These are phyloP conservation scores for Aspergillus arachidicola DNA, from an alignment of 2,329 filamentous ascomycete genomes.

Conservation along the genomic window DNA sequence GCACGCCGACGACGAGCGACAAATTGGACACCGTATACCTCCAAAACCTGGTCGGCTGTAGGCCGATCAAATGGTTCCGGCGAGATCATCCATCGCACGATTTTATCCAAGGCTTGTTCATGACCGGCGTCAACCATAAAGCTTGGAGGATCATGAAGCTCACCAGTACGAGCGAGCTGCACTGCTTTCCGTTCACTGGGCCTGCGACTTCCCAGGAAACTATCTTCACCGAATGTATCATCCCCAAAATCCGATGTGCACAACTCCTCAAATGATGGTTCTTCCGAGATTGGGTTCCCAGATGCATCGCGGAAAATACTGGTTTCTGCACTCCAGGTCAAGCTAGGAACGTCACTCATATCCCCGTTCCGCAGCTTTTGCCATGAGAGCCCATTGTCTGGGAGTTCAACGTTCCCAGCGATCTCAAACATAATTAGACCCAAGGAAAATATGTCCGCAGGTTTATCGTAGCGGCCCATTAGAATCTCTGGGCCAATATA, in stretches of 20 bases:
- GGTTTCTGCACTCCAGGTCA: slow-evolving; percentile 76
- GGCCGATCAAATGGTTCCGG: slow-evolving; percentile 75
- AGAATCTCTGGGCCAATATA: slow-evolving; percentile 96
- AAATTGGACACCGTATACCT: slow-evolving; percentile 76
- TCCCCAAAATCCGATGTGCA: slow-evolving; percentile 48
- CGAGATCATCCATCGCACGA: slow-evolving; percentile 86
- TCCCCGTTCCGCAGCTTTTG: slow-evolving; percentile 86
- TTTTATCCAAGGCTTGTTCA: slow-evolving; percentile 74
- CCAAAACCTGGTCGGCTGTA: slow-evolving; percentile 71
- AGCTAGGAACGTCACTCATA: slow-evolving; percentile 81
- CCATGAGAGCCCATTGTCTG: slow-evolving; percentile 91
- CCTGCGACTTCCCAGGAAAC: slow-evolving; percentile 33
- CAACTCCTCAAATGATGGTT: slow-evolving; percentile 47
- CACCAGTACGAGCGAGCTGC: slow-evolving; percentile 51
- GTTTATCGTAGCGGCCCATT: slow-evolving; percentile 81
- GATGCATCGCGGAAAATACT: slow-evolving; percentile 74
- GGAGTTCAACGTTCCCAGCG: slow-evolving; percentile 88
- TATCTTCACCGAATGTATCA: slow-evolving; percentile 45
- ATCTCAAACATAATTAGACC: slow-evolving; percentile 95
- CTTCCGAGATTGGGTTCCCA: slow-evolving; percentile 63
- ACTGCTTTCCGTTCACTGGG: slow-evolving; percentile 27
- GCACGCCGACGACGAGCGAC: slow-evolving; percentile 75
- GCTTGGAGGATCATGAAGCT: slow-evolving; percentile 70
- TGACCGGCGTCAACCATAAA: slow-evolving; percentile 86
- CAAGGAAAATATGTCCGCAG: slow-evolving; percentile 90